phyloP scores from a whole-genome alignment of 2,329 filamentous ascomycete genomes.

The Leptosphaerulina australis region DNA sequence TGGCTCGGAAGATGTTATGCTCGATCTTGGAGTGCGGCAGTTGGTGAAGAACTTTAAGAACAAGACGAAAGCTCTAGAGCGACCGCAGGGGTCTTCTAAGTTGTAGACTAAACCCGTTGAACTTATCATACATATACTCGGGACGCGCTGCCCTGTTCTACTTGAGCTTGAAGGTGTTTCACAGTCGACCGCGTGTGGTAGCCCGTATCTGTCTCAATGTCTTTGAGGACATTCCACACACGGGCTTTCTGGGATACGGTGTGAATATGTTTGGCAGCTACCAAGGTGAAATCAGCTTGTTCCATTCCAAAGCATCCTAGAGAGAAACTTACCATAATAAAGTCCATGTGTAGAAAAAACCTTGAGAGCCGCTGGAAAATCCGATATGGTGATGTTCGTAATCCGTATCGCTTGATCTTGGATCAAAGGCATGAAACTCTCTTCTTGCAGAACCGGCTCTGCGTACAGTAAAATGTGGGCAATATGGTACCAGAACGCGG shows the following conservation, averaged over 20 bases:
- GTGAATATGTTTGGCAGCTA: constrained; percentile 45
- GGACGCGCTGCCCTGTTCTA: constrained; percentile 22
- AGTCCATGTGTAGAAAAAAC: constrained; percentile 43
- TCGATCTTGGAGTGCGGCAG: constrained; percentile 72
- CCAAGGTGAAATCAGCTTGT: too few relatives aligned
- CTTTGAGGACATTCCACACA: constrained; percentile 42
- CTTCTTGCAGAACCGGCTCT: constrained; percentile 37
- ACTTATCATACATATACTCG: not conserved
- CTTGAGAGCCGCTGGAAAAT: constrained; percentile 40
- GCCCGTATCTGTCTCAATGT: constrained; percentile 41
- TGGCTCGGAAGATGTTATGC: constrained; percentile 74
- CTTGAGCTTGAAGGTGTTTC: constrained; percentile 35
- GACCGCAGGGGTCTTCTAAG: constrained; percentile 51
- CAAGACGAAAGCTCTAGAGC: constrained; percentile 61
- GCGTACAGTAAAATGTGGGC: constrained; percentile 41
- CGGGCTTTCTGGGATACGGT: constrained; percentile 41
- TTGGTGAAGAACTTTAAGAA: constrained; percentile 71
- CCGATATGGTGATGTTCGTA: constrained; percentile 41
- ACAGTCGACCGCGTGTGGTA: constrained; percentile 39
- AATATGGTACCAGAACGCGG: constrained; percentile 44
- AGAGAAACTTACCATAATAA: constrained; percentile 42
- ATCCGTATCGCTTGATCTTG: constrained; percentile 41
- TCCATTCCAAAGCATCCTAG: too few relatives aligned
- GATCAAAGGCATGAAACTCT: constrained; percentile 33
- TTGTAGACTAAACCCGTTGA: constrained; percentile 26